Conservation (phyloP, 1,284 basidiomycete genomes). For the Ceratobasidium sp. region DNA sequence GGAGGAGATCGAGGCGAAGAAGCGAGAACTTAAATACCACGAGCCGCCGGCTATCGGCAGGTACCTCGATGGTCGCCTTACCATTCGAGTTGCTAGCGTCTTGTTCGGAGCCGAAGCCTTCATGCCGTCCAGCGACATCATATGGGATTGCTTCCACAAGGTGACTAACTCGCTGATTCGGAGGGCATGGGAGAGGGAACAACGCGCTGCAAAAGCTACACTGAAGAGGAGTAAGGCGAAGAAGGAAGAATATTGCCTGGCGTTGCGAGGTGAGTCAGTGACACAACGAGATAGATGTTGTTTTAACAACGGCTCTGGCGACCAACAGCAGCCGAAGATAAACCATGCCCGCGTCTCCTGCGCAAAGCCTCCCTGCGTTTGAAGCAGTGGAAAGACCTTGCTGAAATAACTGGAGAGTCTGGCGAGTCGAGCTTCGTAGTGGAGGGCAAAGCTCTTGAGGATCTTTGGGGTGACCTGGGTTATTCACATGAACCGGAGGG, state of each 20-base stretch:
- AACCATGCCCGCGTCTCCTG: background rate
- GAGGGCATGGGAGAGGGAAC: background rate
- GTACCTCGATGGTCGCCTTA: background rate
- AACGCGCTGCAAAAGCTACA: background rate
- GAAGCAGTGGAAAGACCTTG: background rate
- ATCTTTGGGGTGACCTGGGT: background rate
- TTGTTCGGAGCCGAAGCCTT: slow-evolving; percentile 1
- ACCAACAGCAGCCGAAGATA: too few relatives aligned
- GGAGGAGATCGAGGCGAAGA: background rate
- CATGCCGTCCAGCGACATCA: background rate
- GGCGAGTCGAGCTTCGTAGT: background rate
- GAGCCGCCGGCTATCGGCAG: background rate
- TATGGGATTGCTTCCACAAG: background rate
- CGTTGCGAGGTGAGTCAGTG: background rate
- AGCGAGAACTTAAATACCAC: background rate
- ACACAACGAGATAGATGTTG: background rate
- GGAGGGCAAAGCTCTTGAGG: background rate
- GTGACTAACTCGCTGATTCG: background rate
- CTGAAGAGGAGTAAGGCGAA: background rate
- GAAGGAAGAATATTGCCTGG: background rate
- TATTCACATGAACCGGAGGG: background rate
- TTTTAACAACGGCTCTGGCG: too few relatives aligned
- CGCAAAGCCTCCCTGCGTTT: background rate
- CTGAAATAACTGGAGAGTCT: background rate
- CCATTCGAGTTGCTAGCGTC: background rate